Conservation (phyloP, 306 rosid species). For the Cicer yamashitae region DNA sequence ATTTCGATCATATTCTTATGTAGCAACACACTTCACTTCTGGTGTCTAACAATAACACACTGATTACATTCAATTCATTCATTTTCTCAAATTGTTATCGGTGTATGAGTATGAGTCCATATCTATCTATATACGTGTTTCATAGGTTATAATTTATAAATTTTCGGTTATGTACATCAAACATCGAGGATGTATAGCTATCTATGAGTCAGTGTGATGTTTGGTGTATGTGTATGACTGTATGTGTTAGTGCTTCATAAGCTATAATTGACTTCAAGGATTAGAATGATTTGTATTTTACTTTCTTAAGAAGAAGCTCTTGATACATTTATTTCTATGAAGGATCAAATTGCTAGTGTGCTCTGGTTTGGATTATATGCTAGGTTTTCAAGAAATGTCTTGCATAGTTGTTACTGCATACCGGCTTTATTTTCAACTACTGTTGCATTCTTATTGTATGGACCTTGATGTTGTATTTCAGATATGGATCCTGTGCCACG, state of each 20-base stretch:
- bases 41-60: no score
- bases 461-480: slow-evolving; percentile 43
- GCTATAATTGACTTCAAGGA: not conserved
- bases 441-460: not conserved
- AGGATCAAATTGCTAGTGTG: not conserved
- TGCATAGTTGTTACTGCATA: not conserved
- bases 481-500: slow-evolving; percentile 73
- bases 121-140: no score
- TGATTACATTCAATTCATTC: no score
- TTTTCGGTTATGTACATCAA: no score
- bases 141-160: no score
- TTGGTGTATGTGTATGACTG: not conserved
- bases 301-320: not conserved
- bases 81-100: no score
- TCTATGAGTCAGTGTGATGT: no score
- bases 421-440: not conserved
- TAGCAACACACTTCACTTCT: no score
- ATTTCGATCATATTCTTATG: not conserved
- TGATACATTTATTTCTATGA: not conserved
- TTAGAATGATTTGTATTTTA: not conserved
- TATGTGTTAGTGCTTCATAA: not conserved
- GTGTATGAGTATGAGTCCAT: no score
- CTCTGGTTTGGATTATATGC: slow-evolving; percentile 14
- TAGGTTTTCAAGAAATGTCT: slow-evolving; percentile 3
- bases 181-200: no score